Conservation (phyloP, 2,329 filamentous ascomycete genomes). For the Coniosporium tulheliwenetii region DNA sequence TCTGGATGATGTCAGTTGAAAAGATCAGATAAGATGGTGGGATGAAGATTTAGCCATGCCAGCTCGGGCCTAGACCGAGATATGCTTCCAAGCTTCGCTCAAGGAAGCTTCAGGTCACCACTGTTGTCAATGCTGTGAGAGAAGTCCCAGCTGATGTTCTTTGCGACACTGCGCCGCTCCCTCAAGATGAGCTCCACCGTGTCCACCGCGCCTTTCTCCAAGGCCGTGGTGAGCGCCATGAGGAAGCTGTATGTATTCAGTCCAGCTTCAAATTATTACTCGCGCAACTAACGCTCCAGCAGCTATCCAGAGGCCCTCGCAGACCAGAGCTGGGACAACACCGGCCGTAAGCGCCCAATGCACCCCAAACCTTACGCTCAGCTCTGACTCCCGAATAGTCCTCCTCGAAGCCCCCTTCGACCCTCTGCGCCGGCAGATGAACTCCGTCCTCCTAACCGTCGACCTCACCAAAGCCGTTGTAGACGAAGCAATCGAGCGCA, state of each 20-base stretch:
- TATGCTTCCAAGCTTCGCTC: too few relatives aligned
- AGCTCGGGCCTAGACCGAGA: too few relatives aligned
- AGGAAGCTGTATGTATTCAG: slow-evolving; percentile 48
- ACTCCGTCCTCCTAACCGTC: slow-evolving; percentile 67
- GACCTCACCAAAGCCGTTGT: slow-evolving; percentile 82
- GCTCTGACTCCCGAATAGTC: slow-evolving; percentile 24
- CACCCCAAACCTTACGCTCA: background rate
- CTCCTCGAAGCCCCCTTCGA: slow-evolving; percentile 55
- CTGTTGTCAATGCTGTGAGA: too few relatives aligned
- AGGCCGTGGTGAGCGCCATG: slow-evolving; percentile 63
- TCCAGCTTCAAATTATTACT: background rate
- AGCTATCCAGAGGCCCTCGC: slow-evolving; percentile 84
- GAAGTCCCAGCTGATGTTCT: slow-evolving; percentile 10
- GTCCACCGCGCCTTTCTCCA: slow-evolving; percentile 41
- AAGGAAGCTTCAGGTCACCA: too few relatives aligned
- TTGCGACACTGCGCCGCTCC: slow-evolving; percentile 15
- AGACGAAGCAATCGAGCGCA: slow-evolving; percentile 68
- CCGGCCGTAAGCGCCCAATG: slow-evolving; percentile 42
- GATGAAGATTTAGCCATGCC: too few relatives aligned
- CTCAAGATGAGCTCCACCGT: slow-evolving; percentile 24
- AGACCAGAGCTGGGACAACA: slow-evolving; percentile 89
- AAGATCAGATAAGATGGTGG: too few relatives aligned
- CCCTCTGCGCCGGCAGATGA: slow-evolving; percentile 38
- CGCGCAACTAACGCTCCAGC: slow-evolving; percentile 5
- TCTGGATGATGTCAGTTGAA: slow-evolving; percentile 1